A percentile compares a stretch with the other conserved stretches of the same genome.
Conservation (phyloP, 2,329 filamentous ascomycete genomes). For the Fusarium tjaetaba region DNA sequence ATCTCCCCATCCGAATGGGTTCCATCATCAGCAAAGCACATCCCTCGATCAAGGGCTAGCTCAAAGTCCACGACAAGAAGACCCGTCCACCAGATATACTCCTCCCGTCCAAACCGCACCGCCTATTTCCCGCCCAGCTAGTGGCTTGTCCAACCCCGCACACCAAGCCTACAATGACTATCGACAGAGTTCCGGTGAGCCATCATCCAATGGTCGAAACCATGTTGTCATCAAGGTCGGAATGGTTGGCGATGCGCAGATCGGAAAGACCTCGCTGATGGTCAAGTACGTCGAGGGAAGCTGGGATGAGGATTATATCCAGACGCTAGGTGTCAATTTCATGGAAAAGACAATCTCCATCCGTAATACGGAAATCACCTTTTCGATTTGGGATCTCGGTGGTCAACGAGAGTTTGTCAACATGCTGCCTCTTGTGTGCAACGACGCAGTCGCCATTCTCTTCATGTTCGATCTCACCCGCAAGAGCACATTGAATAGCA, state of each 20-base stretch:
- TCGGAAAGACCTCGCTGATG: conserved; percentile 99
- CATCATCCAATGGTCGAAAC: conserved; percentile 62
- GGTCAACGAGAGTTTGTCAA: conserved; percentile 99
- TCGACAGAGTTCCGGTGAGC: conserved; percentile 51
- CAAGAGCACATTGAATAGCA: conserved; percentile 98
- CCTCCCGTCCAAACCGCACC: conserved; percentile 57
- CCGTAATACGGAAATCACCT: conserved; percentile 98
- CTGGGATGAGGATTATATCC: conserved; percentile 99
- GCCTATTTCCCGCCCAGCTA: conserved; percentile 64
- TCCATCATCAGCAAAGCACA: conserved; percentile 58
- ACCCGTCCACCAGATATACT: conserved; percentile 57
- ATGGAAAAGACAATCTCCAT: conserved; percentile 99
- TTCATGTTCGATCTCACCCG: conserved; percentile 99
- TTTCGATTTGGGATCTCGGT: conserved; percentile 98
- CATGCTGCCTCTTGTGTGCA: conserved; percentile 99
- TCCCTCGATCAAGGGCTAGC: conserved; percentile 61
- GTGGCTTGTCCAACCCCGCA: conserved; percentile 60
- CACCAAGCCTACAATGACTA: conserved; percentile 57
- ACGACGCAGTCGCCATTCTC: conserved; percentile 96
- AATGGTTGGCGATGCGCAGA: conserved; percentile 99
- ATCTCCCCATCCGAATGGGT: conserved; percentile 54
- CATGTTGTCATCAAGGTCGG: conserved; percentile 98
- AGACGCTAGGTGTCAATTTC: conserved; percentile 98
- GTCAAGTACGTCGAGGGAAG: conserved; percentile 99
- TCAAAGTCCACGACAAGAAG: conserved; percentile 53